Evolutionary conservation across 202 grass and related monocot genomes (phyloP).

Genomic region (Panicum hallii): DNA sequence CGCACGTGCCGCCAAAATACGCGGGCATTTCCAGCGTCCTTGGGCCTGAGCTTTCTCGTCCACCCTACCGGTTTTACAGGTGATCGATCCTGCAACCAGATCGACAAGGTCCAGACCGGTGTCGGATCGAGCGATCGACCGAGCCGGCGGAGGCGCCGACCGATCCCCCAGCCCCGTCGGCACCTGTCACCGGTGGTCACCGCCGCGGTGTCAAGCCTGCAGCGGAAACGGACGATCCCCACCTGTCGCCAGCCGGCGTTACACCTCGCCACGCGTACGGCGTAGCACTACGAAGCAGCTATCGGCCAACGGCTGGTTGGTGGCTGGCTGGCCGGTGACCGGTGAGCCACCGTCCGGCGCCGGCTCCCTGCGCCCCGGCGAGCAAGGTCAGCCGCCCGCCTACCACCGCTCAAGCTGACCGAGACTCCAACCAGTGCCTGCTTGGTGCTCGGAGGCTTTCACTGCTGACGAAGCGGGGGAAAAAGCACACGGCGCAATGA

Average conservation of each 20-base stretch:
- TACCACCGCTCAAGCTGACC: no score
- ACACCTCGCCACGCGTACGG: neutral
- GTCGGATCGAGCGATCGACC: no score
- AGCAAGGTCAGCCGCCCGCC: constrained; percentile 12
- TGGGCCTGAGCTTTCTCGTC: no score
- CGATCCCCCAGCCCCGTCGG: no score
- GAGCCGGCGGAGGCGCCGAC: no score
- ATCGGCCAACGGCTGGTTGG: neutral
- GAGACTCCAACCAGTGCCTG: neutral
- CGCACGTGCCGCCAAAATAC: no score
- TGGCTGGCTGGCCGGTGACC: neutral
- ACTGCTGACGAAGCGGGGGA: neutral
- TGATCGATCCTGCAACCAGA: no score
- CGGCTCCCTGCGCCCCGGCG: neutral
- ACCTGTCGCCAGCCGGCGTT: neutral
- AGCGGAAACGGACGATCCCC: neutral
- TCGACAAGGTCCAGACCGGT: no score
- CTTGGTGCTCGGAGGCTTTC: neutral
- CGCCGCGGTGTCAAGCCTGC: neutral
- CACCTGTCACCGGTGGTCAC: no score
- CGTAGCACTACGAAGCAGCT: no score
- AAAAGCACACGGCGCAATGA: constrained; percentile 2
- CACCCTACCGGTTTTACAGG: no score
- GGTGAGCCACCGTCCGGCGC: constrained; percentile 23
- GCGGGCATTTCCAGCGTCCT: no score